Conservation (phyloP, 2,329 filamentous ascomycete species). For the Ascochyta koolunga region DNA sequence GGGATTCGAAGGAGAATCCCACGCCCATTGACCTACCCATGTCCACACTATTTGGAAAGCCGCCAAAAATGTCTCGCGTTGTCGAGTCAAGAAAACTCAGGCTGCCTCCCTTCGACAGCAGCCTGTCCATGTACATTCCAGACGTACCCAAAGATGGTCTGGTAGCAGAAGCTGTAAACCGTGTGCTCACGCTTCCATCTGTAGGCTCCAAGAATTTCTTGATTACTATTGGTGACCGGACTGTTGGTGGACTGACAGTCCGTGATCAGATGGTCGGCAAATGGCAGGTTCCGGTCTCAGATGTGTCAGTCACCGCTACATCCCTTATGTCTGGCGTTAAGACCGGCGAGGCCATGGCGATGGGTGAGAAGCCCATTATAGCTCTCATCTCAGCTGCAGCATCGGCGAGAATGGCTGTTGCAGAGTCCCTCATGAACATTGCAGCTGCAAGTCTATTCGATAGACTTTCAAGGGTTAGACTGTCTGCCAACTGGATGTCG, state of each 20-base stretch:
- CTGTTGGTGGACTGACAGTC: conserved; percentile 85
- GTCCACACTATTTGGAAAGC: conserved; percentile 85
- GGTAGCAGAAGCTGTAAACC: conserved; percentile 73
- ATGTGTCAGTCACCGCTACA: conserved; percentile 90
- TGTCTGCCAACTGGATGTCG: conserved; percentile 99
- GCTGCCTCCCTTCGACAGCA: conserved; percentile 76
- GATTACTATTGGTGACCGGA: conserved; percentile 94
- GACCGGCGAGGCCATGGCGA: conserved; percentile 94
- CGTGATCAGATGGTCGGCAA: conserved; percentile 96
- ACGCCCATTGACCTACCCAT: conserved; percentile 88
- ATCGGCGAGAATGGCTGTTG: conserved; percentile 95
- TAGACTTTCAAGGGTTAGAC: conserved; percentile 77
- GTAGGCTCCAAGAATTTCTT: conserved; percentile 98
- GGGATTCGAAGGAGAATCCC: conserved; percentile 75
- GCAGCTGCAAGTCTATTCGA: conserved; percentile 78
- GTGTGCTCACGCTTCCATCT: conserved; percentile 82
- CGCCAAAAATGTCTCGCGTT: conserved; percentile 77
- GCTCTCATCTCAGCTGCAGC: conserved; percentile 89
- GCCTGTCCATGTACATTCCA: conserved; percentile 70
- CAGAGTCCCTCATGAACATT: conserved; percentile 90
- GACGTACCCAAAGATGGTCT: conserved; percentile 60
- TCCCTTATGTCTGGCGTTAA: conserved; percentile 74
- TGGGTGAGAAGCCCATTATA: conserved; percentile 89
- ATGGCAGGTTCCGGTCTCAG: conserved; percentile 93
- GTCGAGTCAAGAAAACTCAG: conserved; percentile 72